phyloP scores from a whole-genome alignment of 2,329 filamentous ascomycete species.

The Westerdykella ornata region DNA sequence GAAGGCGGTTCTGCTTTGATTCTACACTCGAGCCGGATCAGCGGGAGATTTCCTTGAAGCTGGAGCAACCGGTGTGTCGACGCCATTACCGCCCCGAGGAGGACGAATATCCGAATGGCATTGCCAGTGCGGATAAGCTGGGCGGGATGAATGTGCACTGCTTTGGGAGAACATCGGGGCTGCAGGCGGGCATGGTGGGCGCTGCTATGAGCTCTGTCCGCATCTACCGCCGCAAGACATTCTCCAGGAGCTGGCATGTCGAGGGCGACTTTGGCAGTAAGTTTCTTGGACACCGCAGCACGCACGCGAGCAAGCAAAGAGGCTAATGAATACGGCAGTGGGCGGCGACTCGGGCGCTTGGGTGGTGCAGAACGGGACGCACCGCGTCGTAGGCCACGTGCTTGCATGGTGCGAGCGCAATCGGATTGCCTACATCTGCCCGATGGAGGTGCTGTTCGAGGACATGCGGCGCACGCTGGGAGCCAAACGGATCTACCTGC shows the following conservation, averaged over 20 bases:
- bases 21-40: slow-evolving; percentile 20
- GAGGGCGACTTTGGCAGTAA: slow-evolving; percentile 53
- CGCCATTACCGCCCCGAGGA: slow-evolving; percentile 31
- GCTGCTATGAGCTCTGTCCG: slow-evolving; percentile 77
- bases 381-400: slow-evolving; percentile 80
- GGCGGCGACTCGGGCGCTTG: slow-evolving; percentile 91
- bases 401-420: slow-evolving; percentile 79
- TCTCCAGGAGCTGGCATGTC: slow-evolving; percentile 64
- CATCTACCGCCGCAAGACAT: slow-evolving; percentile 74
- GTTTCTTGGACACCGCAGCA: slow-evolving; percentile 11
- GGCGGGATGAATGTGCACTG: slow-evolving; percentile 78
- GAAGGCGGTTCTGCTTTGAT: slow-evolving; percentile 34
- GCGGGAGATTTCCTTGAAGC: slow-evolving; percentile 24
- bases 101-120: slow-evolving; percentile 49
- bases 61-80: slow-evolving; percentile 32
- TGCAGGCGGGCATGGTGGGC: slow-evolving; percentile 71
- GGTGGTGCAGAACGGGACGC: slow-evolving; percentile 75
- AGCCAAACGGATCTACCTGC: slow-evolving; percentile 63
- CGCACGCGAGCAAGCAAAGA: not conserved
- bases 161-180: slow-evolving; percentile 76
- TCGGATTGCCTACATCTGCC: slow-evolving; percentile 82
- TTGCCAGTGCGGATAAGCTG: slow-evolving; percentile 55
- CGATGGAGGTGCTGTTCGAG: slow-evolving; percentile 82
- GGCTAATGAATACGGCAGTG: slow-evolving; percentile 40
- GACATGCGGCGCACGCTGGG: slow-evolving; percentile 77